Conservation (phyloP, 768 basidiomycete species). For the Suillus clintonianus region DNA sequence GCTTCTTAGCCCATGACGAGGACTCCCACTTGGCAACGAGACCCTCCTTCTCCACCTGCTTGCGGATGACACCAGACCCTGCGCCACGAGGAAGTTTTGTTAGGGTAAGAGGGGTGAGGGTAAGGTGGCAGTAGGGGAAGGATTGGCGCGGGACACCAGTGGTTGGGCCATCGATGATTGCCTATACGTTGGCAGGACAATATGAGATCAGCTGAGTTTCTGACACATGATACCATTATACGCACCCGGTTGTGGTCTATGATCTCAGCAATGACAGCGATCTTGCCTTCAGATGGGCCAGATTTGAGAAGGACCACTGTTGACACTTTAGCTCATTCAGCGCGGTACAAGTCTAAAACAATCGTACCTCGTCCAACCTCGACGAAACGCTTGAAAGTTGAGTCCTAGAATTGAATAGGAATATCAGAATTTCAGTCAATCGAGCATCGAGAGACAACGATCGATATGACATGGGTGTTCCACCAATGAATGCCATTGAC, state of each 20-base stretch:
- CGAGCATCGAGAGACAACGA: neutral
- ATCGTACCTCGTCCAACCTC: slow-evolving; percentile 91
- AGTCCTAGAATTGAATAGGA: slow-evolving; percentile 46
- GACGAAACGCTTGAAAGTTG: slow-evolving; percentile 95
- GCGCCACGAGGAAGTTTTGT: slow-evolving; percentile 86
- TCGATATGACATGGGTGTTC: neutral
- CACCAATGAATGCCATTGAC: neutral
- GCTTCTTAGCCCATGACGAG: slow-evolving; percentile 87
- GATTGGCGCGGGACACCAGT: slow-evolving; percentile 91
- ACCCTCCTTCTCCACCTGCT: slow-evolving; percentile 84
- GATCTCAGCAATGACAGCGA: slow-evolving; percentile 95
- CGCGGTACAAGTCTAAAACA: neutral
- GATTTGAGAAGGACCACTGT: slow-evolving; percentile 88
- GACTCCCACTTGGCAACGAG: slow-evolving; percentile 87
- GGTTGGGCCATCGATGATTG: slow-evolving; percentile 91
- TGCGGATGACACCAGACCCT: slow-evolving; percentile 79
- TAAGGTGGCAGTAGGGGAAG: slow-evolving; percentile 89
- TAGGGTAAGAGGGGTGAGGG: slow-evolving; percentile 84
- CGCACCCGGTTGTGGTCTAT: slow-evolving; percentile 98
- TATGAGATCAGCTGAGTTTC: neutral
- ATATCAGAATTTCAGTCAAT: neutral
- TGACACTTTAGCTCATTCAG: neutral
- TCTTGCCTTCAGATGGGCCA: slow-evolving; percentile 83
- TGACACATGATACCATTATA: slow-evolving; percentile 5
- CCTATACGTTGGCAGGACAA: slow-evolving; percentile 47